Conservation (phyloP, 2,329 filamentous ascomycete species). For the Elsinoe ampelina region DNA sequence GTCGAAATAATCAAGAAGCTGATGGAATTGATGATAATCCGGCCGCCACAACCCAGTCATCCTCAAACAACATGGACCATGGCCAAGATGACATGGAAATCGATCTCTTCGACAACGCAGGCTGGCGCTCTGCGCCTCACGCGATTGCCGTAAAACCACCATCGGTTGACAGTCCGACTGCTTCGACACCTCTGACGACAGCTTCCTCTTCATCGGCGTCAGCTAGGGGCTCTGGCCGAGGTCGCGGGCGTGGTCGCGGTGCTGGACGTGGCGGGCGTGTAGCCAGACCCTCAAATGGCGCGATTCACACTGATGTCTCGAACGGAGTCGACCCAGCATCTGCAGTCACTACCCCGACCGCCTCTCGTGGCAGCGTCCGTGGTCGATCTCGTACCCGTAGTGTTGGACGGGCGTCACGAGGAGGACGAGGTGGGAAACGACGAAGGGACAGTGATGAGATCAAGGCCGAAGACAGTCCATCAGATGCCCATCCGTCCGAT, state of each 20-base stretch:
- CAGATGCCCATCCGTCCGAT: constrained; percentile 33
- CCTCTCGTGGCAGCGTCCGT: neutral
- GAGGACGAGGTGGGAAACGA: constrained; percentile 17
- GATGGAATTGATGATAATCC: constrained; percentile 1
- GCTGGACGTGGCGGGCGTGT: constrained; percentile 25
- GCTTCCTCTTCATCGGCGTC: constrained; percentile 19
- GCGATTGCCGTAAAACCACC: neutral
- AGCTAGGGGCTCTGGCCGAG: constrained; percentile 31
- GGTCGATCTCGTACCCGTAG: neutral
- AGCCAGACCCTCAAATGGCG: constrained; percentile 24
- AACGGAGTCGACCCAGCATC: neutral
- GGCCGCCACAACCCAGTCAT: neutral
- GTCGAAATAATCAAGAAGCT: neutral
- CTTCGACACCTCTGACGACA: constrained; percentile 19
- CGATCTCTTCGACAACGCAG: constrained; percentile 9
- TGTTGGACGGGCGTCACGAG: constrained; percentile 14
- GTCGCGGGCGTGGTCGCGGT: constrained; percentile 29
- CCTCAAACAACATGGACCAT: neutral
- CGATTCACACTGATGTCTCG: constrained; percentile 23
- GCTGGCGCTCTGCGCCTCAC: constrained; percentile 4
- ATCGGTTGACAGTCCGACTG: neutral
- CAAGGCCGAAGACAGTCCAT: constrained; percentile 22
- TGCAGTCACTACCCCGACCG: constrained; percentile 1
- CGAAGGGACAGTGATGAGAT: constrained; percentile 22
- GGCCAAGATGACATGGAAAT: constrained; percentile 9